Evolutionary conservation across 331 rosid species (phyloP), one percentile per base, ranked within the genome.

Genomic region (Erythrophleum ivorense): DNA sequence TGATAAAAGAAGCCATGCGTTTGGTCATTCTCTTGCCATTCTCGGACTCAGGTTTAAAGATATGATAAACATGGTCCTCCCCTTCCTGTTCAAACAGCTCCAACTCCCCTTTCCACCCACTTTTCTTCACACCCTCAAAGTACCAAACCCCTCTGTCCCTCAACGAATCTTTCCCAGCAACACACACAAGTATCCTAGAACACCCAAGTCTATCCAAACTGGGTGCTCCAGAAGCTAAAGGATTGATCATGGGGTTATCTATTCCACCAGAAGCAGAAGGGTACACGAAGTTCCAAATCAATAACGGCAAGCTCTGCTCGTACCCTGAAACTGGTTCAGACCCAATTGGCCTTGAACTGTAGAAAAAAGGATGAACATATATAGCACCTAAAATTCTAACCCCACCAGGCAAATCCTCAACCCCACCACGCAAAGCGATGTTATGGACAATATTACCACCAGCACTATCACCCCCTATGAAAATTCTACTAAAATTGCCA

Each of bases 381-480:
- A 24, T 0, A 33, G 77, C 86, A 3, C 89, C 89, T 3, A 54
- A 31, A 45, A 86, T 63, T 31, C 76, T 53, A 16, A 79, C 54
- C 18, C 67, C 71, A 12, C 78, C 80, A 40, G 73, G 73, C 52
- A 67, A 40, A 67, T 67, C 34, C 73, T 67, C 73, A 67, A 19
- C 34, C 18, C 73, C 73, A 41, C 52, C 54, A n/a, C 88, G 88
- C 62, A 86, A 36, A 0, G 80, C 71, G 5, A 86, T 4, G 73
- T 86, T 75, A 73, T 86, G 86, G 9, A 83, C 84, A 9, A 86
- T 0, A 63, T 86, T 86, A 29, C 86, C 88, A n/a, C 88, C 86
- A 67, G 48, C 84, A 49, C 84, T 72, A 43, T 86, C 88, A n/a
- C 88, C 88, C 0, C 84, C 88, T 0, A 86, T 2, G 63, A 82